Evolutionary conservation across 225 moss, liverwort and hornwort species (phyloP).

Genomic region (Ulota crispa): DNA sequence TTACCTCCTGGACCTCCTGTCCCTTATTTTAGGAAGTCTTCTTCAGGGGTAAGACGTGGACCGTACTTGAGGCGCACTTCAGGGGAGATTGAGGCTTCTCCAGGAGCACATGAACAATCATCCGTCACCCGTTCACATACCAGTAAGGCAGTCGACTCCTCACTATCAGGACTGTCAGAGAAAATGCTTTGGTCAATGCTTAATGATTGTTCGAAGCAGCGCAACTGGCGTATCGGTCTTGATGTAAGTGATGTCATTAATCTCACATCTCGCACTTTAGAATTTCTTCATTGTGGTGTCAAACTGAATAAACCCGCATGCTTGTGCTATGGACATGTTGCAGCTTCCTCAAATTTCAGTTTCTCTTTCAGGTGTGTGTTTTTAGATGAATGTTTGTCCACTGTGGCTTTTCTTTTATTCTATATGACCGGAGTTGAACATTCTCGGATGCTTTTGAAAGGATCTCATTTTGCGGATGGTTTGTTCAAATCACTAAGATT

Average conservation of each 20-base stretch:
- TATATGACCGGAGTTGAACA: constrained; percentile 4
- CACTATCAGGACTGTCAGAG: constrained; percentile 42
- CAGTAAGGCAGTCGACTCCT: constrained; percentile 35
- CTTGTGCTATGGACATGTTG: constrained; percentile 14
- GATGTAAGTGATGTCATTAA: constrained; percentile 43
- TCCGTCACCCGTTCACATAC: constrained; percentile 11
- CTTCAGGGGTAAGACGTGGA: constrained; percentile 29
- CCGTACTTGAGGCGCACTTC: constrained; percentile 23
- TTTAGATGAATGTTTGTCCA: background rate
- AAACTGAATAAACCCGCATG: background rate
- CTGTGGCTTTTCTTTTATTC: background rate
- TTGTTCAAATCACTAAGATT: background rate
- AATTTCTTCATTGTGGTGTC: constrained; percentile 19
- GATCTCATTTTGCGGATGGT: background rate
- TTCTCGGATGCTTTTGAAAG: background rate
- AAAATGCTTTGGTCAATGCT: constrained; percentile 57
- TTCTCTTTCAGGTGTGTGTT: constrained; percentile 11
- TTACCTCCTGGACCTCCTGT: constrained; percentile 14
- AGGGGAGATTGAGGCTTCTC: constrained; percentile 26
- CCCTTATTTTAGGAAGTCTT: constrained; percentile 28
- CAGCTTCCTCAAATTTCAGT: constrained; percentile 18
- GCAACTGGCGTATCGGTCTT: constrained; percentile 70
- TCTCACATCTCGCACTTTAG: background rate
- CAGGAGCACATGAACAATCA: constrained; percentile 25
- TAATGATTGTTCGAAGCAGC: constrained; percentile 64